A percentile compares a stretch with the other conserved stretches of the same genome.
These are phyloP conservation scores for Penicillium coprophilum DNA, from an alignment of 495 filamentous ascomycete species.

Conservation along the genomic window DNA sequence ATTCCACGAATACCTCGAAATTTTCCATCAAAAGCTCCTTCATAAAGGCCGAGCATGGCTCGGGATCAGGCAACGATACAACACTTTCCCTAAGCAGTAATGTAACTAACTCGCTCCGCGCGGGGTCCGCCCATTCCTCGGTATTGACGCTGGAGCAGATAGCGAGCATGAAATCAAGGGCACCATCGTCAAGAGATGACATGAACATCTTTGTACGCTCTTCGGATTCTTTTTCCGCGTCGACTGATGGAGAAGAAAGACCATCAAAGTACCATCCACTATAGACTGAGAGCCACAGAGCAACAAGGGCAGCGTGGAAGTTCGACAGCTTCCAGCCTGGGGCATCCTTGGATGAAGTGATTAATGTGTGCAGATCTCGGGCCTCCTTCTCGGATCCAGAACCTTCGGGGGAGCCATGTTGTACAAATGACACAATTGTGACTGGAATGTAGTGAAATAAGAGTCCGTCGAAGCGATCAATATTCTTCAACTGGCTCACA, in stretches of 20 bases:
- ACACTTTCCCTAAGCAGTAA: slow-evolving; percentile 77
- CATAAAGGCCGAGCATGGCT: slow-evolving; percentile 62
- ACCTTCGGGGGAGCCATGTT: slow-evolving; percentile 72
- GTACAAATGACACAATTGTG: slow-evolving; percentile 66
- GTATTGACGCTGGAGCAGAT: slow-evolving; percentile 73
- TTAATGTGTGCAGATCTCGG: slow-evolving; percentile 62
- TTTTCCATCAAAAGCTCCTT: slow-evolving; percentile 70
- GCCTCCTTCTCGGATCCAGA: slow-evolving; percentile 60
- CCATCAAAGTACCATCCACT: slow-evolving; percentile 84
- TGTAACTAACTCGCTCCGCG: slow-evolving; percentile 67
- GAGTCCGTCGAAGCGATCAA: slow-evolving; percentile 69
- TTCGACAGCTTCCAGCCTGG: slow-evolving; percentile 66
- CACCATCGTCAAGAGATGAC: slow-evolving; percentile 81
- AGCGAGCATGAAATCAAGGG: slow-evolving; percentile 85
- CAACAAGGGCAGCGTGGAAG: slow-evolving; percentile 71
- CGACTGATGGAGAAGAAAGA: slow-evolving; percentile 45
- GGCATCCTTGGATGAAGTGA: slow-evolving; percentile 62
- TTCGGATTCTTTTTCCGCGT: slow-evolving; percentile 64
- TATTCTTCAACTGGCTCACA: slow-evolving; percentile 58
- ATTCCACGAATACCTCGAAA: slow-evolving; percentile 82
- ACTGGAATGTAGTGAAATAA: slow-evolving; percentile 79
- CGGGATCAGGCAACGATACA: slow-evolving; percentile 58
- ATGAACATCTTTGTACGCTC: slow-evolving; percentile 68
- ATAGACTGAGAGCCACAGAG: slow-evolving; percentile 89
- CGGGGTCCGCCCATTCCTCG: slow-evolving; percentile 79